phyloP scores from a whole-genome alignment of 1,139 yeast species.

The Geotrichum siamense region DNA sequence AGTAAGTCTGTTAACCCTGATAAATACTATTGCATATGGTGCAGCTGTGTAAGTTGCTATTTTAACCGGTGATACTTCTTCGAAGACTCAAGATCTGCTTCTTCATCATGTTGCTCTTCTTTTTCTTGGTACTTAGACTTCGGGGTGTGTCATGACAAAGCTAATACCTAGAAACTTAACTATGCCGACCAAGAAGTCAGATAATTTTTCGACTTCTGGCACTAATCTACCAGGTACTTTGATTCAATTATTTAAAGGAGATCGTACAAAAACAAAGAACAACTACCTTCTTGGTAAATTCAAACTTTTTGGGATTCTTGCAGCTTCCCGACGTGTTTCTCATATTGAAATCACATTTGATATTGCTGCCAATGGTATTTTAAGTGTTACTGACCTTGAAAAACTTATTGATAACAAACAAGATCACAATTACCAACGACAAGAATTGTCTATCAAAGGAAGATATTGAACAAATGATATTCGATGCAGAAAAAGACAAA shows the following conservation, averaged over 20 bases:
- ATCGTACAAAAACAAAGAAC: conserved; percentile 98
- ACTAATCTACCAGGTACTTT: conserved; percentile 99
- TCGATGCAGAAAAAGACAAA: conserved; percentile 98
- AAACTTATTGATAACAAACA: conserved; percentile 97
- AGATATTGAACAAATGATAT: conserved; percentile 98
- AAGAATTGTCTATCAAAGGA: no score
- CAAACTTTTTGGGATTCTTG: conserved; percentile 98
- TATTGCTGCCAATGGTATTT: conserved; percentile 99
- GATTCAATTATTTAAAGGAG: conserved; percentile 99
- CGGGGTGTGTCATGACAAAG: conserved; percentile 97
- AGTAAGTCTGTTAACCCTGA: conserved; percentile 85
- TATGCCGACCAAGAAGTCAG: conserved; percentile 98
- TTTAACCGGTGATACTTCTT: no score
- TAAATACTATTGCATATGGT: conserved; percentile 98
- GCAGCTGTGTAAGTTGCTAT: conserved; percentile 99
- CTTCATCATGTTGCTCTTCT: conserved; percentile 98
- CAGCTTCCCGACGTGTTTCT: conserved; percentile 99
- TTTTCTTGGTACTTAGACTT: conserved; percentile 99
- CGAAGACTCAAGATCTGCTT: conserved; percentile 93
- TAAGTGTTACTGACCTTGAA: conserved; percentile 98
- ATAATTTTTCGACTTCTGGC: conserved; percentile 98
- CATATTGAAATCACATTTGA: conserved; percentile 98
- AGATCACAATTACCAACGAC: no score
- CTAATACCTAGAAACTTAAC: conserved; percentile 99
- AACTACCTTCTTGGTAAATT: conserved; percentile 99